Evolutionary conservation across 352 stramenopile species (phyloP).

Genomic region (Elongisporangium undulatum): DNA sequence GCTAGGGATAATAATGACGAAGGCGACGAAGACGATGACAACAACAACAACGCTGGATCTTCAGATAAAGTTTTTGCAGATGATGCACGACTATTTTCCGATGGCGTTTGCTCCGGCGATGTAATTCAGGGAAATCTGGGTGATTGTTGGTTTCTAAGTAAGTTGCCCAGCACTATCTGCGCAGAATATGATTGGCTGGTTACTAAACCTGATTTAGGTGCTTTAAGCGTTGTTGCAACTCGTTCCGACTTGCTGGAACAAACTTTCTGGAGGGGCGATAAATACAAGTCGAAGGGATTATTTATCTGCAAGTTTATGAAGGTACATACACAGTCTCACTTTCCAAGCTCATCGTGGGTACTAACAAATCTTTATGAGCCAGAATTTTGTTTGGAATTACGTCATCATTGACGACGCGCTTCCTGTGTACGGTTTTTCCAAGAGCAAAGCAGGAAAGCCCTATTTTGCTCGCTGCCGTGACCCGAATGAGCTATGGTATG

Average conservation of each 20-base stretch:
- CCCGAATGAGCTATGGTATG: conserved; percentile 84
- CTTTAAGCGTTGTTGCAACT: conserved; percentile 85
- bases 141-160: conserved; percentile 92
- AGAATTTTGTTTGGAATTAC: conserved; percentile 90
- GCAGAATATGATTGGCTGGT: background rate
- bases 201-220: conserved; percentile 28
- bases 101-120: conserved; percentile 73
- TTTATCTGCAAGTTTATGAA: conserved; percentile 93
- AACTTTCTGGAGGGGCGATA: conserved; percentile 71
- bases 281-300: conserved; percentile 71
- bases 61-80: conserved; percentile 45
- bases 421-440: conserved; percentile 81
- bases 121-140: conserved; percentile 89
- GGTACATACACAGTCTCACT: conserved; percentile 17
- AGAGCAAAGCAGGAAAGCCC: conserved; percentile 73
- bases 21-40: conserved; percentile 23
- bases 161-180: conserved; percentile 4
- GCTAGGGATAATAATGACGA: conserved; percentile 19
- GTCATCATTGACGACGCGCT: conserved; percentile 90
- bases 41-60: conserved; percentile 11
- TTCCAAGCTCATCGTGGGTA: background rate
- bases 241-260: conserved; percentile 73
- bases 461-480: conserved; percentile 84
- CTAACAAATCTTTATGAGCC: background rate
- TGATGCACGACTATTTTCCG: conserved; percentile 68